Evolutionary conservation across 2,329 filamentous ascomycete species (phyloP).

Genomic region (Dothistroma septosporum): DNA sequence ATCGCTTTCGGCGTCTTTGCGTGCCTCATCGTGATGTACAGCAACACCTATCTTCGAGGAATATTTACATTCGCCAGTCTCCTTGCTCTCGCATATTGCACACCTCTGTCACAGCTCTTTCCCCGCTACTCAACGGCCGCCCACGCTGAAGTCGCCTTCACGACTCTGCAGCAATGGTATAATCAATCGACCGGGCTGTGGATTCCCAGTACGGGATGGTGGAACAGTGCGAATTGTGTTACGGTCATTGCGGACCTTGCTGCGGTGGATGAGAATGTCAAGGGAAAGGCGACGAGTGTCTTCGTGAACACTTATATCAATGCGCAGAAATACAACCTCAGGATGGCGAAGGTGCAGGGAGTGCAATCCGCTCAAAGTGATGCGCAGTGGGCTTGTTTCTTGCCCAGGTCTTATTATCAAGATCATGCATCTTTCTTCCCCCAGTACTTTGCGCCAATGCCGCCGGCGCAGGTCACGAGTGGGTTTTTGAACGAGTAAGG

Average conservation of each 20-base stretch:
- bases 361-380: neutral
- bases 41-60: neutral
- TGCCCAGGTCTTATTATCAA: constrained; percentile 16
- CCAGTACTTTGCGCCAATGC: constrained; percentile 4
- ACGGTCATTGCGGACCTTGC: constrained; percentile 31
- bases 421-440: constrained; percentile 14
- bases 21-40: neutral
- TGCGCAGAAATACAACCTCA: constrained; percentile 28
- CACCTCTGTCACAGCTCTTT: neutral
- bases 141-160: constrained; percentile 27
- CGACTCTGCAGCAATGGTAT: constrained; percentile 31
- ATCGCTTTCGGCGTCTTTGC: neutral
- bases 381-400: constrained; percentile 1
- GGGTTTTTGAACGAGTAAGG: constrained; percentile 22
- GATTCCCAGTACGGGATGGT: constrained; percentile 32
- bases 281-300: constrained; percentile 9
- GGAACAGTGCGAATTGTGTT: constrained; percentile 33
- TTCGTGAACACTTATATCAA: constrained; percentile 25
- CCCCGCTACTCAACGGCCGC: constrained; percentile 19
- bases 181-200: constrained; percentile 31
- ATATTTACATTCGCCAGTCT: neutral
- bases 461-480: neutral
- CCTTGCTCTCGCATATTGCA: neutral
- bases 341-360: constrained; percentile 15
- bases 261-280: constrained; percentile 24